phyloP scores from a whole-genome alignment of 129 eudicot species.

The Tagetes patula region DNA sequence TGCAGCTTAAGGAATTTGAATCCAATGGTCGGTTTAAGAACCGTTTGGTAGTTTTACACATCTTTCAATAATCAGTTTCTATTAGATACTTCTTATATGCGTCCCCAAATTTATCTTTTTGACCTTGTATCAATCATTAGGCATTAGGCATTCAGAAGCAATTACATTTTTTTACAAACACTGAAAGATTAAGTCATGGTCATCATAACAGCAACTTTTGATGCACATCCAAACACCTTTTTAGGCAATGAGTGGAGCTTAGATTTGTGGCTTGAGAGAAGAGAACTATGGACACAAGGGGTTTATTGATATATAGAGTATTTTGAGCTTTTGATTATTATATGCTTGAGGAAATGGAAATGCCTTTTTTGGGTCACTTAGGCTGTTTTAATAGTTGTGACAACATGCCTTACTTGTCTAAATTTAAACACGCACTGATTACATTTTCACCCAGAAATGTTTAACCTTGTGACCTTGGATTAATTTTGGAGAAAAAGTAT shows the following conservation, averaged over 20 bases:
- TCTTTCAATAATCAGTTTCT: background rate
- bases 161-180: background rate
- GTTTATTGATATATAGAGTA: background rate
- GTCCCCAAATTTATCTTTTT: background rate
- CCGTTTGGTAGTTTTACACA: background rate
- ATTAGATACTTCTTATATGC: background rate
- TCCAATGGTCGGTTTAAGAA: background rate
- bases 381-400: background rate
- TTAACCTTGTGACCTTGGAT: background rate
- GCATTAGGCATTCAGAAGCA: background rate
- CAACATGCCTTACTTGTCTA: conserved; percentile 5
- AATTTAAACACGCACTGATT: background rate
- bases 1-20: conserved; percentile 11
- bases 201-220: background rate
- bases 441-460: background rate
- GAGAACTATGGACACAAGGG: background rate
- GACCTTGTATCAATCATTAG: background rate
- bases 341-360: conserved; percentile 5
- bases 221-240: conserved; percentile 7
- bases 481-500: background rate
- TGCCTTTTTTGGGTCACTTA: background rate
- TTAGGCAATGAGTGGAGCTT: background rate
- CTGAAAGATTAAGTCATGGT: background rate
- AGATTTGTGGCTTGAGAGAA: conserved; percentile 3
- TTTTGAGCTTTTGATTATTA: conserved; percentile 9